Evolutionary conservation across 306 rosid genomes (phyloP).

Genomic region (Hippophae tibetana): DNA sequence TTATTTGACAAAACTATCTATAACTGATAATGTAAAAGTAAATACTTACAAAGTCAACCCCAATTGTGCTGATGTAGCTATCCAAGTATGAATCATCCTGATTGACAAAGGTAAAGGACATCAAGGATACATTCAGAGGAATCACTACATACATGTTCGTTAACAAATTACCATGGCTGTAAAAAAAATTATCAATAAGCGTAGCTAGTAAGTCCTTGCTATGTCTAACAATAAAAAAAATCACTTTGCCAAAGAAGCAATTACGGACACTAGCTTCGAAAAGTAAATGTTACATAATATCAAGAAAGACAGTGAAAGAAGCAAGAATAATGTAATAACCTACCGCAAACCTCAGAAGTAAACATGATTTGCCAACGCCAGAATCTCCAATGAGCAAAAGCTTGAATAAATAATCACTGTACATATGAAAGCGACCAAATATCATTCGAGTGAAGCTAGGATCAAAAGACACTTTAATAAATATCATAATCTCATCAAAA

Average conservation of each 20-base stretch:
- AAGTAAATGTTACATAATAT: no score
- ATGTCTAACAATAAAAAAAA: no score
- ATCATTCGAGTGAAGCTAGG: no score
- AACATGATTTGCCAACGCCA: constrained; percentile 98
- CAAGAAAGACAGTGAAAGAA: no score
- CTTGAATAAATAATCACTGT: constrained; percentile 95
- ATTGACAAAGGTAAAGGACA: constrained; percentile 17
- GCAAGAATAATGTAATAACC: constrained; percentile 19
- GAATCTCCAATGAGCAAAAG: constrained; percentile 96
- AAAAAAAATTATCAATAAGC: no score
- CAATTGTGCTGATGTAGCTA: constrained; percentile 99
- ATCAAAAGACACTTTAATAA: no score
- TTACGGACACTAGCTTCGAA: no score
- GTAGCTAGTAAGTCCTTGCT: no score
- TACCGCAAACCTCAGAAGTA: constrained; percentile 99
- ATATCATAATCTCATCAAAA: no score
- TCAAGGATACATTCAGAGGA: constrained; percentile 2
- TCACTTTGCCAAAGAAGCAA: no score
- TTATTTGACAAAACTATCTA: neutral
- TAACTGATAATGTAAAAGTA: neutral
- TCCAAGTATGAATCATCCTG: constrained; percentile 99
- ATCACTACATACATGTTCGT: neutral
- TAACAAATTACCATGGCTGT: no score
- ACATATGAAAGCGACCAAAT: constrained; percentile 3
- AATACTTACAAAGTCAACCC: constrained; percentile 94